Conservation (phyloP, 2,329 filamentous ascomycete genomes). For the Zymoseptoria crescenta region DNA sequence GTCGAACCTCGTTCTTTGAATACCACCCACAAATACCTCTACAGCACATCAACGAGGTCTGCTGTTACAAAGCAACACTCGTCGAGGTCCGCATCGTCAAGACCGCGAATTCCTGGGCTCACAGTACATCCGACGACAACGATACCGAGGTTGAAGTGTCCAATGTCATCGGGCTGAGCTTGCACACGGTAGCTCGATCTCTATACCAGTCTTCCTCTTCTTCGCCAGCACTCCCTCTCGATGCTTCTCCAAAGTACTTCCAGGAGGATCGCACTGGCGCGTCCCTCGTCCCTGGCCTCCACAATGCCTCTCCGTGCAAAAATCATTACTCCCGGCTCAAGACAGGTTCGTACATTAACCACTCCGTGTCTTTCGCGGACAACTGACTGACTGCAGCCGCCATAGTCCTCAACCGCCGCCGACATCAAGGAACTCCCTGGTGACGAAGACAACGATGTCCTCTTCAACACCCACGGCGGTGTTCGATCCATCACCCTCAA, state of each 20-base stretch:
- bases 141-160: neutral
- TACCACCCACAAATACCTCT: neutral
- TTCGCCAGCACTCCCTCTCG: constrained; percentile 13
- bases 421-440: constrained; percentile 48
- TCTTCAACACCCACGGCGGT: constrained; percentile 84
- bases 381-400: constrained; percentile 27
- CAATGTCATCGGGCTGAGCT: neutral
- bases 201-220: neutral
- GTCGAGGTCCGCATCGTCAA: neutral
- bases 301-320: constrained; percentile 77
- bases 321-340: constrained; percentile 51
- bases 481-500: constrained; percentile 91
- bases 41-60: neutral
- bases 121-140: neutral
- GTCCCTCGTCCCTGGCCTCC: constrained; percentile 54
- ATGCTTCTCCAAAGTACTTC: constrained; percentile 41
- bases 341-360: constrained; percentile 39
- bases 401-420: constrained; percentile 23
- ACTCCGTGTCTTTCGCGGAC: constrained; percentile 1
- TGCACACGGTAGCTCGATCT: neutral
- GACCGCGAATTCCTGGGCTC: neutral
- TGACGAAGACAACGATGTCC: constrained; percentile 81
- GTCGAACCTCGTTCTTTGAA: neutral
- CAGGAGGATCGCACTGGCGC: constrained; percentile 34
- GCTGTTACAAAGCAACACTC: neutral